Evolutionary conservation across 208 protist genomes (phyloP), one percentile per base, ranked within the genome.

Genomic region (Crithidia brevicula): DNA sequence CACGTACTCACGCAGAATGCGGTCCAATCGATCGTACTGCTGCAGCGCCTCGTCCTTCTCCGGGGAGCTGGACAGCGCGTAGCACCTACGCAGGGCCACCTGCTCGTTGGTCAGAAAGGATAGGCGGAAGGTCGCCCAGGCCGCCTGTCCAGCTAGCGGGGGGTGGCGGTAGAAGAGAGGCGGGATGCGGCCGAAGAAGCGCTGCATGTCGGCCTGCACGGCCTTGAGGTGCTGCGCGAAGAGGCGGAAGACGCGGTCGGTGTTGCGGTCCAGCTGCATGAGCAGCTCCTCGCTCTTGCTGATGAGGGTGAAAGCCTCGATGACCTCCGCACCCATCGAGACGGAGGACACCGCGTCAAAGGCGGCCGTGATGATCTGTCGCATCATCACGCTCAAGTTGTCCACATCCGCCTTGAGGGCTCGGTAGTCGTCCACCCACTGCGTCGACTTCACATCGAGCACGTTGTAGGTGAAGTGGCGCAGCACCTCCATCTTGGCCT

Each of bases 371-470:
- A 99, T 98, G 74, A 99, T 95, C 79, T 99, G 98, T 63, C 90
- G 86, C 79, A 99, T 89, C 95, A 99, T 98, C 66, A 97, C 92
- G 9, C 98, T 97, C 45, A 99, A 83, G 74, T 98, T 98, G 72
- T 98, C 98, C 40, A 99, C 85, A 66, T 97, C 96, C 28, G 85
- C 85, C 83, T 99, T 99, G 76, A 99, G 96, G 10, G 85, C 74
- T 57, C 94, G 94, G 86, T 97, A 99, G 79, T 99, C 97, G 74
- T 99, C 97, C 43, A 98, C 94, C 97, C 97, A 99, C 59, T 89
- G 73, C 27, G 98, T 99, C 10, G 93, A 87, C 82, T 99, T 99
- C 36, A 99, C 98, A 69, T 99, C 98, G 47, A 99, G 89, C 62
- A 99, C 97, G 74, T 98, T 85, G 74, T 99, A 98, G 34, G 96